Base-by-base conservation (phyloP, 2,329 filamentous ascomycete species). In the Aspergillus aculeatinus region DNA sequence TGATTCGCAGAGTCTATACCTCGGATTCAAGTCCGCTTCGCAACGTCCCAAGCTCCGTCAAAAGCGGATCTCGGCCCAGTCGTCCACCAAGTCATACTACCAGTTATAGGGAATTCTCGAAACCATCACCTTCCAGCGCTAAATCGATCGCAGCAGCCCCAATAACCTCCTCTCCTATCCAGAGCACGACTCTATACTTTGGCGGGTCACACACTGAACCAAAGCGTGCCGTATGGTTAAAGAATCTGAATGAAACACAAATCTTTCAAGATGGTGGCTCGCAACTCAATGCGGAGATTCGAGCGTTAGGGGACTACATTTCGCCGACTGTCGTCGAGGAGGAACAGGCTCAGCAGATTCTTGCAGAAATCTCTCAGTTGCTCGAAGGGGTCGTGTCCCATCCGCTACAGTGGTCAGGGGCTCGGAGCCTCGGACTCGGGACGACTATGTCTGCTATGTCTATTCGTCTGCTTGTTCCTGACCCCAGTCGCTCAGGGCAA, bases 381-480 rank as follows among this genome's bases (percentile, higher is more conserved):
- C 54, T 79, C 51, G 63, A 71, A 63, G 51, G 64, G 19, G 60
- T 60, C 21, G 63, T 74, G 3, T 68, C 71, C 12, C 62, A 69
- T 44, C 57, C 68, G 10, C 73, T 78, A 6, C 76, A 82, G 59
- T 61, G 83, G 2, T 82, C 84, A 60, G 85, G 85, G 19, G 87
- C 85, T 9, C 76, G 82, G 58, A 70, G 72, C 11, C 85, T 80
- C 14, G 82, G 83, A 9, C 71, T 87, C 39, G 80, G 81, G 0
- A 68, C 81, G 56, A 77, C 81, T 29, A 75, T 77, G 47, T 88
- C 86, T 6, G 82, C 84, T 68, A 74, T 88, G 12, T 82, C 87
- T 67, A 82, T 76, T 9, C 27, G 27, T 29, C 27, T 29, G 27
- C 27, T 29, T 9, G 7, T 29, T 29, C 27, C 27, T 29, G 27